These are phyloP conservation scores for Vanrija pseudolonga DNA, from an alignment of 1,284 basidiomycete species.

Conservation along the genomic window DNA sequence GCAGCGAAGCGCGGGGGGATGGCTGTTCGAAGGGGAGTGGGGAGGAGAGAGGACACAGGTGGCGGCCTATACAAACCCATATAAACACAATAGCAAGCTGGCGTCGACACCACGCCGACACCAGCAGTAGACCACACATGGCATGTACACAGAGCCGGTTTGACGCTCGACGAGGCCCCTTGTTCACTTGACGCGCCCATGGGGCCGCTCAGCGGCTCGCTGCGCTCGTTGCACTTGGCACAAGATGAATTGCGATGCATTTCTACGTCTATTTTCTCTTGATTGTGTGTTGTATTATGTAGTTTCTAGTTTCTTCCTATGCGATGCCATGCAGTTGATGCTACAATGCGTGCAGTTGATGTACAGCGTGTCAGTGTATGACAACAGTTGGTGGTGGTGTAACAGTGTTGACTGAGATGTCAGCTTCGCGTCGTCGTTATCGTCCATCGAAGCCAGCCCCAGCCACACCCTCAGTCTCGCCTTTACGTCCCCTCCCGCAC, in stretches of 20 bases:
- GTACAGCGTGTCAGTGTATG: not conserved
- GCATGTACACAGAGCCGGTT: too few species aligned
- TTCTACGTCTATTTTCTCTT: not conserved
- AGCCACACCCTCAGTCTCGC: slow-evolving; percentile 29
- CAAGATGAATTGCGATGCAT: not conserved
- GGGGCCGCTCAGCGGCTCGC: too few species aligned
- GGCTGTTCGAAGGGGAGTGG: too few species aligned
- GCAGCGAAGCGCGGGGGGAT: too few species aligned
- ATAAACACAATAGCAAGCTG: not conserved
- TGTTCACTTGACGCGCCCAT: too few species aligned
- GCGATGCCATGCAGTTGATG: not conserved
- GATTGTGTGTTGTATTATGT: not conserved
- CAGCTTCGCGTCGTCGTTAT: not conserved
- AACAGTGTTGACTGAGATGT: not conserved
- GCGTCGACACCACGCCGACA: too few species aligned
- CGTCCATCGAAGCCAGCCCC: not conserved
- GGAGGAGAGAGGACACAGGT: too few species aligned
- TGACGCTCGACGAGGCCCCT: too few species aligned
- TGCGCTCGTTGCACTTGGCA: not conserved
- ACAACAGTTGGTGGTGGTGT: not conserved
- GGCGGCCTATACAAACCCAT: too few species aligned
- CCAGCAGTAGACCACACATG: too few species aligned
- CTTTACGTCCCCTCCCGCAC: slow-evolving; percentile 27
- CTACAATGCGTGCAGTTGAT: not conserved
- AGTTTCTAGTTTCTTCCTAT: not conserved